Evolutionary conservation across 441 rosid species (phyloP).

Genomic region (Erysimum pusillum): DNA sequence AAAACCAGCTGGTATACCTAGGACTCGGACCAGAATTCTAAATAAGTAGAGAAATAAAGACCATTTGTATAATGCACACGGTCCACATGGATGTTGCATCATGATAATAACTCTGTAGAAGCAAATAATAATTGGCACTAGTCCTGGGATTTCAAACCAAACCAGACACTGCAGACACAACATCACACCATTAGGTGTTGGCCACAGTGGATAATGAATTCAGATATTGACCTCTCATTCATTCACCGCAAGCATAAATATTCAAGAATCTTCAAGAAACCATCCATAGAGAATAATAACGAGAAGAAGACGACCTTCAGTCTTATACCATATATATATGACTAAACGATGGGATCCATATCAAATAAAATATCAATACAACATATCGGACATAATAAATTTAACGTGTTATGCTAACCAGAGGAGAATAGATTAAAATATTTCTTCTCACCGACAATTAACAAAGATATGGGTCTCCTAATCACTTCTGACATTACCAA

Average conservation of each 20-base stretch:
- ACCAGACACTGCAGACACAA: not conserved
- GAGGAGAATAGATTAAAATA: no score
- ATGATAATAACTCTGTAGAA: not conserved
- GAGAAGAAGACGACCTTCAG: not conserved
- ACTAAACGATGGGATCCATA: no score
- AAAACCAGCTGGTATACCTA: not conserved
- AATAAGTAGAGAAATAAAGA: not conserved
- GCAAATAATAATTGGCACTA: not conserved
- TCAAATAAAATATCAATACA: no score
- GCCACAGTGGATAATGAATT: not conserved
- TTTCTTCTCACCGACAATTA: not conserved
- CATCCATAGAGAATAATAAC: not conserved
- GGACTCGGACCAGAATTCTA: not conserved
- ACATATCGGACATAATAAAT: no score
- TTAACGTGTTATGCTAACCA: no score
- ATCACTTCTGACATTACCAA: slow-evolving; percentile 5
- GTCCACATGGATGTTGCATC: not conserved
- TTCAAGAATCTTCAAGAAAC: not conserved
- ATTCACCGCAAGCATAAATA: not conserved
- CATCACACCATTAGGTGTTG: not conserved
- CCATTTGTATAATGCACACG: not conserved
- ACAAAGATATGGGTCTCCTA: not conserved
- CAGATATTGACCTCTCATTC: not conserved
- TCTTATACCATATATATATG: no score
- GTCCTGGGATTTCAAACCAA: not conserved